A percentile compares a stretch with the other conserved stretches of the same genome.
These are phyloP conservation scores for Leishmania major DNA, from an alignment of 208 protist genomes.

Conservation along the genomic window DNA sequence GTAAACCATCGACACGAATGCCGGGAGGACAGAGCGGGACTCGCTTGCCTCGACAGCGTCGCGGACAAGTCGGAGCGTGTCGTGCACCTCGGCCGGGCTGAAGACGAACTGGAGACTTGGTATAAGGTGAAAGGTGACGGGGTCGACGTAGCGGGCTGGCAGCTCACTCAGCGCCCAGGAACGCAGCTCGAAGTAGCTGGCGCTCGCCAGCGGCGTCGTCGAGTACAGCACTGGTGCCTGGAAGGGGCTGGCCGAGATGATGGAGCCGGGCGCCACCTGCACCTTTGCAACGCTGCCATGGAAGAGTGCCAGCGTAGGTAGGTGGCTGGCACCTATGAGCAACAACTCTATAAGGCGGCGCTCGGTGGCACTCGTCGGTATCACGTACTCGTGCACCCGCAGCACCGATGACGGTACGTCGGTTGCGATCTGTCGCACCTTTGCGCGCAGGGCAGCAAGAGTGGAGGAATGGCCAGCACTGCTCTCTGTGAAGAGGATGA, in stretches of 20 bases:
- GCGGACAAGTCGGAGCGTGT: slow-evolving; percentile 16
- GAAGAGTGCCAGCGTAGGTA: slow-evolving; percentile 27
- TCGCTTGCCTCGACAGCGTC: background rate
- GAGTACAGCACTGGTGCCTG: slow-evolving; percentile 3
- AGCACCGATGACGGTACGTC: slow-evolving; percentile 18
- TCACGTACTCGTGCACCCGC: slow-evolving; percentile 21
- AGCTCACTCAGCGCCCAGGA: slow-evolving; percentile 38
- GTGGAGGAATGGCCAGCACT: background rate
- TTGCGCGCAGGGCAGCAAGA: background rate
- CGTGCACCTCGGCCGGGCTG: slow-evolving; percentile 8
- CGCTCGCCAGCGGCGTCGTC: background rate
- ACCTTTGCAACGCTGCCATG: slow-evolving; percentile 12
- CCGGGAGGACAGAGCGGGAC: slow-evolving; percentile 19
- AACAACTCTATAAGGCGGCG: slow-evolving; percentile 19
- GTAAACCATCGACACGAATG: slow-evolving; percentile 27
- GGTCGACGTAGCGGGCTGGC: slow-evolving; percentile 41
- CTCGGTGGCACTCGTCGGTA: slow-evolving; percentile 5
- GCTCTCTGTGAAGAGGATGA: slow-evolving; percentile 27
- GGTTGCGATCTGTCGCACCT: slow-evolving; percentile 8
- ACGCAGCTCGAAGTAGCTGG: slow-evolving; percentile 31
- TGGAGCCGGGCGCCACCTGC: slow-evolving; percentile 16
- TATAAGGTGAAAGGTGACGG: slow-evolving; percentile 36
- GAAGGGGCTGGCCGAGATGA: slow-evolving; percentile 9
- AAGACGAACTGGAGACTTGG: slow-evolving; percentile 40
- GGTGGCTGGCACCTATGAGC: slow-evolving; percentile 8